Evolutionary conservation across 495 filamentous ascomycete species (phyloP).

Genomic region (Neurospora sp.): DNA sequence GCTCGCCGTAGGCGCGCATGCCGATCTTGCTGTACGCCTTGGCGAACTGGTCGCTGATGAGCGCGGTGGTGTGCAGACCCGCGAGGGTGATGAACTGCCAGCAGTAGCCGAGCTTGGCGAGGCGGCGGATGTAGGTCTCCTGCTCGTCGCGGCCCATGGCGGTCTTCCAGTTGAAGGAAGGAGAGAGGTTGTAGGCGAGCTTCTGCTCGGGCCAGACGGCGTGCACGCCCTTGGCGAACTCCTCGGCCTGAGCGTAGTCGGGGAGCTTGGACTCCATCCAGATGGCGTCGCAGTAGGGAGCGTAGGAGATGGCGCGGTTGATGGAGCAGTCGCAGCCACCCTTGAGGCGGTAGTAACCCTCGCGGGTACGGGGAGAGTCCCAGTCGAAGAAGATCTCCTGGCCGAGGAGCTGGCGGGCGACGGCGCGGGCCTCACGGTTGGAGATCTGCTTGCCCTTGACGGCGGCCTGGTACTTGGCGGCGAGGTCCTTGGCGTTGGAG

Average conservation of each 20-base stretch:
- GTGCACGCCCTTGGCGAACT: conserved; percentile 92
- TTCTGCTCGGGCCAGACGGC: conserved; percentile 94
- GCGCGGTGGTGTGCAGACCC: conserved; percentile 90
- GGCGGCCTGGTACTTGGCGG: conserved; percentile 51
- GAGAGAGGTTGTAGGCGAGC: conserved; percentile 93
- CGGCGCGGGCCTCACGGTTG: conserved; percentile 70
- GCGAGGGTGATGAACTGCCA: conserved; percentile 99
- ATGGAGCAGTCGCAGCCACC: conserved; percentile 88
- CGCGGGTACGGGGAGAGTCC: conserved; percentile 81
- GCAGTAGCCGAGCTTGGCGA: conserved; percentile 83
- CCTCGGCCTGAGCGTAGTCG: conserved; percentile 83
- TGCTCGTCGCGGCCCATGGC: conserved; percentile 91
- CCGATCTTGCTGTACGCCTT: conserved; percentile 70
- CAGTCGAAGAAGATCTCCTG: conserved; percentile 84
- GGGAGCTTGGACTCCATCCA: conserved; percentile 99
- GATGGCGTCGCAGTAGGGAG: conserved; percentile 87
- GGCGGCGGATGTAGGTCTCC: conserved; percentile 90
- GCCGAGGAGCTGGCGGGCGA: conserved; percentile 76
- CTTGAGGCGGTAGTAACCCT: conserved; percentile 87
- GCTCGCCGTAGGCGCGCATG: conserved; percentile 94
- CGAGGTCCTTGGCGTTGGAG: conserved; percentile 56
- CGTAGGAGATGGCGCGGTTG: conserved; percentile 85
- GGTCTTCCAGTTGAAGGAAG: conserved; percentile 99
- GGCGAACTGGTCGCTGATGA: conserved; percentile 81
- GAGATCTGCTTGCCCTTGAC: conserved; percentile 63